Evolutionary conservation across 441 rosid genomes (phyloP), one percentile per base, ranked within the genome.

Genomic region (Flueggea neowawraea): DNA sequence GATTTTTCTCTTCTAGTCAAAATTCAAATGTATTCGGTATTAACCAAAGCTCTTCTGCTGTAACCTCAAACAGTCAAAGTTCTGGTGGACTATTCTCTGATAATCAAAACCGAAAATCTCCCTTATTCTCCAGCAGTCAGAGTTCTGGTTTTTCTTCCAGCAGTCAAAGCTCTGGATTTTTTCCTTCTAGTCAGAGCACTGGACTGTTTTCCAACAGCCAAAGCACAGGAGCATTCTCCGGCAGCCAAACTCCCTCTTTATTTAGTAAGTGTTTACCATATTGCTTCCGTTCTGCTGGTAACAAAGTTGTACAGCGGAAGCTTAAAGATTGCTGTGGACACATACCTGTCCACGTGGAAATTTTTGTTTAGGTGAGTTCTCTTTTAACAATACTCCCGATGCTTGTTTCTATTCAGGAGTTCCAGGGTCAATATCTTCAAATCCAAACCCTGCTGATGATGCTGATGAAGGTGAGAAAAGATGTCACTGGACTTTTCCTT

Each of bases 401-500:
- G 41, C 41, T 54, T 3, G 61, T 60, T 55, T 76, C 58, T 62
- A 41, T 71, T 52, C 72, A 85, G 91, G 87, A 60, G 80, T 69
- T 71, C 96, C 79, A 64, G 85, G 72, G 70, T 63, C 84, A 41
- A 70, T 62, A 63, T 58, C 82, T 2, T 51, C 74, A 62, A 81
- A 75, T 65, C 71, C 61, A 28, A 83, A 73, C 61, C 60, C 69
- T 69, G 54, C 89, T 66, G 88, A n/a, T n/a, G n/a, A n/a, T n/a
- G n/a, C n/a, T n/a, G n/a, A 84, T 55, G 96, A 73, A 63, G 96
- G 95, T 89, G 68, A 78, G 91, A 70, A 32, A 50, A 52, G 49
- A 41, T 16, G 52, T 12, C 53, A 6, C 53, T 39, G n/a, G n/a
- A n/a, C n/a, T n/a, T n/a, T n/a, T n/a, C n/a, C n/a, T n/a, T n/a